Base-by-base conservation (phyloP, 2,329 filamentous ascomycete genomes). In the Septoria linicola region DNA sequence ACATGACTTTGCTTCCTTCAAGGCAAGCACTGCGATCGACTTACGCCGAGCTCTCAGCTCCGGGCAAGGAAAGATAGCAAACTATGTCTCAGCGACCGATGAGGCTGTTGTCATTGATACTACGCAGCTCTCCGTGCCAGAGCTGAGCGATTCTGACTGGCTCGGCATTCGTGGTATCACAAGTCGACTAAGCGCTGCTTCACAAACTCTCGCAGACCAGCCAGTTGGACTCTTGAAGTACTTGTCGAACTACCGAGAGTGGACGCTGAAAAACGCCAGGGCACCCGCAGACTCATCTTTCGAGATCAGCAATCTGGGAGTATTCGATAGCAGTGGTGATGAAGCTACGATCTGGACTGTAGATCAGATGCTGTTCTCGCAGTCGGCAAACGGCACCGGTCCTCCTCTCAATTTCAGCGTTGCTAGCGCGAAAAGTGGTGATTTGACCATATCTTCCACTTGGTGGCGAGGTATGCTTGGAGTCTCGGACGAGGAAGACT, bases 251-350 rank as follows among this genome's bases (percentile, higher is more conserved):
- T 67, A 76, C 20, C 59, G 70, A 3, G 59, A 60, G 7, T 78
- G 74, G 74, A 64, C 67, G 3, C 37, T 59, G 7, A 65, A 64
- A 2, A 72, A 75, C 37, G 42, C 76, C 7, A 70, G 70, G 3
- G 57, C 69, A 45, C 51, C 54, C 21, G 64, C 75, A 20, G 72
- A 73, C 34, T 63, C 55, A 13, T 73, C 72, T 4, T 76, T 72
- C 46, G 73, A 76, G 58, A 48, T 78, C 7, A 77, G 74, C 60
- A 78, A 78, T 53, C 42, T 76, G 2, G 67, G 70, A 23, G 66
- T 61, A 2, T 73, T 76, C 54, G 63, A 70, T 34, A 13, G 44
- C 27, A 8, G 7, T 8, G 37, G 27, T 41, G 55, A 6, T 7
- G 27, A 40, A 3, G 43, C 23, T 3, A 36, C 27, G 3, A 49